phyloP scores from a whole-genome alignment of 129 eudicot genomes.

The Lactuca sativa region DNA sequence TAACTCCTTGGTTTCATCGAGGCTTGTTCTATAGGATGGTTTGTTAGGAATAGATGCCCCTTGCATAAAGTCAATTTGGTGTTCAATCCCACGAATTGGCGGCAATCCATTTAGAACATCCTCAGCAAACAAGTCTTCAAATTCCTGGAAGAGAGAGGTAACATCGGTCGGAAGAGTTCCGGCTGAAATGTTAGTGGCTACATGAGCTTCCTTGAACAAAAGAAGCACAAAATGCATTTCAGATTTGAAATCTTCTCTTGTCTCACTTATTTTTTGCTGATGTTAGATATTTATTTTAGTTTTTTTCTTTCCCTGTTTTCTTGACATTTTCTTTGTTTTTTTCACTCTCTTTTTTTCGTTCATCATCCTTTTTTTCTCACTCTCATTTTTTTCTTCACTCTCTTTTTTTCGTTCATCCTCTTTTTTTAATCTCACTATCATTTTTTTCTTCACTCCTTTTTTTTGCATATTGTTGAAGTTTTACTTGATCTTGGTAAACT shows the following conservation, averaged over 20 bases:
- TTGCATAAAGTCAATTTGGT: not conserved
- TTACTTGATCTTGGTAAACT: too few relatives aligned
- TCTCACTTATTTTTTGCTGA: not conserved
- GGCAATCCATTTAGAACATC: constrained; percentile 1
- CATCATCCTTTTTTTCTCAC: too few relatives aligned
- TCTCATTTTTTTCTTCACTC: too few relatives aligned
- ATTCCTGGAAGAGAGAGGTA: not conserved
- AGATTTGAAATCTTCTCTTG: not conserved
- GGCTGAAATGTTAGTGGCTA: too few relatives aligned
- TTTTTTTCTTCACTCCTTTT: too few relatives aligned
- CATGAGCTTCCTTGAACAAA: too few relatives aligned
- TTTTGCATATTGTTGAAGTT: too few relatives aligned
- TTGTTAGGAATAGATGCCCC: not conserved
- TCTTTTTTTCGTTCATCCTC: too few relatives aligned
- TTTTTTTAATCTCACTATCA: too few relatives aligned
- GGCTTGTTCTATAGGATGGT: not conserved
- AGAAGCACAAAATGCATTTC: too few relatives aligned
- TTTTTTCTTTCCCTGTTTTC: not conserved
- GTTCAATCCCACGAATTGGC: not conserved
- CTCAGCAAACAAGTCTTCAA: not conserved
- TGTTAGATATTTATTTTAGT: not conserved
- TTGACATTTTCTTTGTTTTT: not conserved
- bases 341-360: too few relatives aligned
- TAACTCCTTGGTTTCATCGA: not conserved
- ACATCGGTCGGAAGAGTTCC: too few relatives aligned